Evolutionary conservation across 805 yeast species (phyloP), one percentile per base, ranked within the genome.

Genomic region (Barnettozyma populi): DNA sequence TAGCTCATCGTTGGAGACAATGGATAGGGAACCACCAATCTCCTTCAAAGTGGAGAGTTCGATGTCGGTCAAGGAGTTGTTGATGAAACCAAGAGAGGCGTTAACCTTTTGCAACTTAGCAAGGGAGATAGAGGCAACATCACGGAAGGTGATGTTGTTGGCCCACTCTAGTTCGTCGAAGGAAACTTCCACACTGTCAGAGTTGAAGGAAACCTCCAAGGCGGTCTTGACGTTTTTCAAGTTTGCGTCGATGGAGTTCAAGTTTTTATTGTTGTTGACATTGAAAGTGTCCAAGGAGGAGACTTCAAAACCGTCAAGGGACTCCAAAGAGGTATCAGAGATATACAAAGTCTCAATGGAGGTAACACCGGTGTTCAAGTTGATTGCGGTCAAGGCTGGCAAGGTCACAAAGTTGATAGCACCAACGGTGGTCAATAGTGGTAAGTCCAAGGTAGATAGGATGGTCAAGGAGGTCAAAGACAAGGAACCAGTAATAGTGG

Each of bases 201-300:
- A 86, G 76, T 94, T 94, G 76, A 77, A 86, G 55, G 96, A 81
- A 65, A 94, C 82, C 61, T 84, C 80, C 61, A 94, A 76, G 53
- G 82, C 66, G 66, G 79, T 79, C 52, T 92, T 78, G 54, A 90
- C 94, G 51, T 85, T 70, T 68, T 81, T 70, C 66, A 92, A 78
- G 54, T 79, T 80, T 45, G 92, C 82, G 65, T 84, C 78, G 59
- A 86, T 78, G 51, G 87, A 68, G 58, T 75, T 79, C 68, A 94
- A 79, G 66, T 83, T 78, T 57, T 68, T 73, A 82, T 94, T 94
- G 85, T 94, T 94, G 90, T 90, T 90, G 63, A 94, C 79, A 75
- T 92, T 75, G 73, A 84, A 83, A 44, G 64, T 66, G 51, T 64
- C 70, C 62, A 65, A 73, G 64, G 64, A 68, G 61, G 59, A 69